Evolutionary conservation across 495 filamentous ascomycete genomes (phyloP).

Genomic region (Haplographium delicatum): DNA sequence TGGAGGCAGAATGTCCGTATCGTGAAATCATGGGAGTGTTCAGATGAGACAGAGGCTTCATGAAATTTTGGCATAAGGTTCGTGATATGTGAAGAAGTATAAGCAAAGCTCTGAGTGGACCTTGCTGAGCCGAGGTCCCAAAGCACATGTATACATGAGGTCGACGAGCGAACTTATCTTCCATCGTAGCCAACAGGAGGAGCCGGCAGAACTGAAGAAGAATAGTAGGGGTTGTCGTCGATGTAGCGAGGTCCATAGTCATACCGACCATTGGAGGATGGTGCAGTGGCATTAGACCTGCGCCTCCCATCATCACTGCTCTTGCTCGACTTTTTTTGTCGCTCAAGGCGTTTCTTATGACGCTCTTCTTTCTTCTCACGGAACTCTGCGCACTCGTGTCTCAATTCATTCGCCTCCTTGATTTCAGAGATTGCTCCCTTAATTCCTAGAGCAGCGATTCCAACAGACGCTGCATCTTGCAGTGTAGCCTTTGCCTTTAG

Average conservation of each 20-base stretch:
- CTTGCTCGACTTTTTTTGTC: constrained; percentile 6
- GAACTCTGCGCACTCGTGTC: constrained; percentile 48
- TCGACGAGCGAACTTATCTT: constrained; percentile 9
- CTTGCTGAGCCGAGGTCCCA: too few relatives aligned
- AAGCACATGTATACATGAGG: too few relatives aligned
- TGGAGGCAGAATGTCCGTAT: constrained; percentile 1
- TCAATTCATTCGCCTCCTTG: constrained; percentile 45
- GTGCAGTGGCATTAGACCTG: constrained; percentile 33
- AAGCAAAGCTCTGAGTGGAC: too few relatives aligned
- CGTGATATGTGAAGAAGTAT: too few relatives aligned
- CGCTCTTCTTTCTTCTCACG: constrained; percentile 42
- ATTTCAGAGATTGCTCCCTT: constrained; percentile 70
- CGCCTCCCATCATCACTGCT: constrained; percentile 24
- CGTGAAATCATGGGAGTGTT: background rate
- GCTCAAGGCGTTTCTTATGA: constrained; percentile 31
- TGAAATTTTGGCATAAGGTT: background rate
- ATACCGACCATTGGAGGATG: constrained; percentile 8
- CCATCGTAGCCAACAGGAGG: constrained; percentile 34
- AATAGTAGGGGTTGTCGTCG: constrained; percentile 47
- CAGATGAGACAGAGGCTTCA: background rate
- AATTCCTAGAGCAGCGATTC: constrained; percentile 81
- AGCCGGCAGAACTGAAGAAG: constrained; percentile 28
- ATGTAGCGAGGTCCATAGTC: constrained; percentile 41
- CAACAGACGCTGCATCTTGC: constrained; percentile 71
- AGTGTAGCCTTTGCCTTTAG: constrained; percentile 67